A percentile compares a stretch with the other conserved stretches of the same genome.
These are phyloP conservation scores for Gossypium lobatum DNA, from an alignment of 441 rosid species.

Conservation along the genomic window DNA sequence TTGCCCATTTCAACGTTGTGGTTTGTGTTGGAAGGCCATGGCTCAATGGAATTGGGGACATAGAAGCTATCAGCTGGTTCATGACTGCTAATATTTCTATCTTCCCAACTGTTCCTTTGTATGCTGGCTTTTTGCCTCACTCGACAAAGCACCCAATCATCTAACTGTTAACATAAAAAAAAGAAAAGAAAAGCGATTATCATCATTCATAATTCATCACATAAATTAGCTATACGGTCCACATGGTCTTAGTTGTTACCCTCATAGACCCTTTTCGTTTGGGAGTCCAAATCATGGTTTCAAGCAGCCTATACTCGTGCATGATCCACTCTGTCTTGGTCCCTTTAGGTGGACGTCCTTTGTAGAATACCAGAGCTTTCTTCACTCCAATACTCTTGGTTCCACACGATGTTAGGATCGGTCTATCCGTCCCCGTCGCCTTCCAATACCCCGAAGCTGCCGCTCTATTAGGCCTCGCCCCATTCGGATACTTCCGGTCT, in stretches of 20 bases:
- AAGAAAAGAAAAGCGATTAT: neutral
- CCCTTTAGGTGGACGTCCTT: slow-evolving; percentile 44
- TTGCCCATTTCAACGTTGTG: slow-evolving; percentile 19
- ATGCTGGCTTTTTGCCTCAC: slow-evolving; percentile 31
- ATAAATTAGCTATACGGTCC: neutral
- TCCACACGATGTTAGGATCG: slow-evolving; percentile 32
- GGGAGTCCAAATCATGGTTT: slow-evolving; percentile 28
- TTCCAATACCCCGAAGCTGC: slow-evolving; percentile 51
- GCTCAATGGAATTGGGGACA: slow-evolving; percentile 20
- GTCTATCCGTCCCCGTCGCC: slow-evolving; percentile 46
- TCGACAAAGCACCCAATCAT: slow-evolving; percentile 57
- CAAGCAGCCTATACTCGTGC: slow-evolving; percentile 47
- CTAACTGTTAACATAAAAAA: slow-evolving; percentile 25
- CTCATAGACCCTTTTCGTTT: slow-evolving; percentile 40
- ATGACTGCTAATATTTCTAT: slow-evolving; percentile 1
- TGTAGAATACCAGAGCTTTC: slow-evolving; percentile 44
- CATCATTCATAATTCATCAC: neutral
- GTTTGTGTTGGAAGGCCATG: slow-evolving; percentile 12
- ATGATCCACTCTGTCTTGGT: slow-evolving; percentile 52
- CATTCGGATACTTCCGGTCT: slow-evolving; percentile 50
- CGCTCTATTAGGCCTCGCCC: slow-evolving; percentile 49
- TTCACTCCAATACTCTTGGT: slow-evolving; percentile 36
- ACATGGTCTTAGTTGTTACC: slow-evolving; percentile 15
- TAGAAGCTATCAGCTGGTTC: slow-evolving; percentile 11
- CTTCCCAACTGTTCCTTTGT: slow-evolving; percentile 20